Evolutionary conservation across 192 early-diverging fungal species (phyloP).

Genomic region (Gigaspora rosea): DNA sequence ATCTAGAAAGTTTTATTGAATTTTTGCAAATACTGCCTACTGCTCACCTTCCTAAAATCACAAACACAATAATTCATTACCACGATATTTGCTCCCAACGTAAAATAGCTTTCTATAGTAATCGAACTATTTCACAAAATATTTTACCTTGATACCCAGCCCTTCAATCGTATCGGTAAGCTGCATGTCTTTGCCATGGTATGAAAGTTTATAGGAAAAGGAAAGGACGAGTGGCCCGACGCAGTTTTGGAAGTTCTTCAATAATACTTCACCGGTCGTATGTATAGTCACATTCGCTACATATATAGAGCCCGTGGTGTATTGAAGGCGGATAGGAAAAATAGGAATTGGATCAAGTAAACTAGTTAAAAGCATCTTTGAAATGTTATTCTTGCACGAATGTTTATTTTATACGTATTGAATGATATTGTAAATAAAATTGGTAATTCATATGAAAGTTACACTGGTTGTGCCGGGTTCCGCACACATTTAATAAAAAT

Average conservation of each 20-base stretch:
- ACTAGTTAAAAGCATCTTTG: constrained; percentile 17
- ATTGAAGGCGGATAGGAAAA: constrained; percentile 10
- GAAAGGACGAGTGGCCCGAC: not conserved
- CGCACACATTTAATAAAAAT: too few species aligned
- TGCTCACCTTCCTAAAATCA: constrained; percentile 21
- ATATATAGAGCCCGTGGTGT: not conserved
- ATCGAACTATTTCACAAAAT: not conserved
- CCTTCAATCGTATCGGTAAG: not conserved
- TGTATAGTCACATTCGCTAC: constrained; percentile 9
- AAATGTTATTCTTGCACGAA: too few species aligned
- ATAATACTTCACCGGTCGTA: constrained; percentile 8
- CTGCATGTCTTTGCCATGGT: not conserved
- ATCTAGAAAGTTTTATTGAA: not conserved
- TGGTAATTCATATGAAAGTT: too few species aligned
- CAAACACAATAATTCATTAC: not conserved
- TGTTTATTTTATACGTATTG: not conserved
- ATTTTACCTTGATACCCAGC: not conserved
- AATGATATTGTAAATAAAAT: too few species aligned
- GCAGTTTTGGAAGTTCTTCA: not conserved
- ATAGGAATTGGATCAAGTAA: not conserved
- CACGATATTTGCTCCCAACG: not conserved
- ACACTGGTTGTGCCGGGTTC: too few species aligned
- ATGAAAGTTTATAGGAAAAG: not conserved
- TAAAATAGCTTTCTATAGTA: not conserved
- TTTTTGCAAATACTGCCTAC: not conserved